Evolutionary conservation across 768 basidiomycete genomes (phyloP).

Genomic region (Rhodotorula babjevae): DNA sequence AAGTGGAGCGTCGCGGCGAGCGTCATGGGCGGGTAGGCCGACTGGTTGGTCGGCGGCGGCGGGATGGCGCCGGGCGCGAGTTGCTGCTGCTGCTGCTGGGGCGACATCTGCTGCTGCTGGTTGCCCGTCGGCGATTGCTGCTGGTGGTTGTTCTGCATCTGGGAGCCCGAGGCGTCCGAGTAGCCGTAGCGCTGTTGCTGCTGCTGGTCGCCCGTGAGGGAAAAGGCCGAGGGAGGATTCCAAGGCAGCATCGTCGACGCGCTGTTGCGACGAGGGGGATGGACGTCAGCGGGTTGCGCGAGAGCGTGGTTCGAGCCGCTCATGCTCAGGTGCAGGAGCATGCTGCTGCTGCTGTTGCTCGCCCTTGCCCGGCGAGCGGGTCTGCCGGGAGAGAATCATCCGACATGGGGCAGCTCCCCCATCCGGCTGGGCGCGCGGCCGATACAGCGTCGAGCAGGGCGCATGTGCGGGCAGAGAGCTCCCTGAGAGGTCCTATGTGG

Average conservation of each 20-base stretch:
- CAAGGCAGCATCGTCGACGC: slow-evolving; percentile 30
- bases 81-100: slow-evolving; percentile 13
- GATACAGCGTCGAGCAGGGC: too few species aligned
- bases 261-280: too few species aligned
- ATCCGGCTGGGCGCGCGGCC: too few species aligned
- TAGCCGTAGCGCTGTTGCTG: slow-evolving; percentile 20
- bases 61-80: not conserved
- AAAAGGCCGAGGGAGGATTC: slow-evolving; percentile 34
- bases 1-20: slow-evolving; percentile 93
- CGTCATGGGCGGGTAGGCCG: slow-evolving; percentile 52
- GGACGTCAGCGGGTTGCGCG: too few species aligned
- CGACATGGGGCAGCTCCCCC: too few species aligned
- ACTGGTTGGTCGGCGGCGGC: slow-evolving; percentile 10
- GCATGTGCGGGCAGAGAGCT: too few species aligned
- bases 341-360: too few species aligned
- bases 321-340: too few species aligned
- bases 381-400: too few species aligned
- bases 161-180: not conserved
- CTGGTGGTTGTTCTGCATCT: not conserved
- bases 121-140: not conserved
- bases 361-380: too few species aligned
- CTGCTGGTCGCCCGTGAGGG: slow-evolving; percentile 24
- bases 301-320: too few species aligned
- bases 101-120: not conserved
- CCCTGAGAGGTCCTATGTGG: too few species aligned